Percentiles rank a stretch among this genome's conserved stretches.
Conservation (phyloP, 2,329 filamentous ascomycete species). For the Fusarium euwallaceae region DNA sequence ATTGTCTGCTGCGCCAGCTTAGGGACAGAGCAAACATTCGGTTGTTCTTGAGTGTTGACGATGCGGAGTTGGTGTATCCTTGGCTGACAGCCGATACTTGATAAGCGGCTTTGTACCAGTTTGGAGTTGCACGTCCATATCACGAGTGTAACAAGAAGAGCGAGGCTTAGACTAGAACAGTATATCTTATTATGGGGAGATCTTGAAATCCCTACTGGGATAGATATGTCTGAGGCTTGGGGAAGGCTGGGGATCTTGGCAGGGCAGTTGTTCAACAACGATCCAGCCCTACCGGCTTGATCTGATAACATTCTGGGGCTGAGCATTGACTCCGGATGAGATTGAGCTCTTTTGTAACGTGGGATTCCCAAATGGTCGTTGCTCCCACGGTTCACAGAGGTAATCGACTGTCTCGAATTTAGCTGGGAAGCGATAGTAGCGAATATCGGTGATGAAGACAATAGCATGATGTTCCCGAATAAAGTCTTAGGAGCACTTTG, state of each 20-base stretch:
- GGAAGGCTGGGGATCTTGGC: background rate
- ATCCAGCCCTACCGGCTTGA: background rate
- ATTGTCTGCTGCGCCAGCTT: background rate
- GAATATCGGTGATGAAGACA: background rate
- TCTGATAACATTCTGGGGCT: background rate
- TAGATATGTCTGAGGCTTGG: background rate
- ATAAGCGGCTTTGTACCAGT: background rate
- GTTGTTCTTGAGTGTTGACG: background rate
- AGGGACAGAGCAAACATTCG: background rate
- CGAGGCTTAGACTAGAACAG: background rate
- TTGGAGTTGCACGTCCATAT: background rate
- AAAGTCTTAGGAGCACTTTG: background rate
- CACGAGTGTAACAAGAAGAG: background rate
- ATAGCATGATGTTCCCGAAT: background rate
- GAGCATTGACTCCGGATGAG: background rate
- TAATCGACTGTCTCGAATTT: background rate
- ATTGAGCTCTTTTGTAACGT: background rate
- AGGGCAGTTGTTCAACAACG: background rate
- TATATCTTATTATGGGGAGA: background rate
- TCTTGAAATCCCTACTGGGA: background rate
- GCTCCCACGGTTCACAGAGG: background rate
- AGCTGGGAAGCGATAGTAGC: background rate
- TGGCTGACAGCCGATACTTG: background rate
- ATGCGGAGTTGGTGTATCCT: background rate
- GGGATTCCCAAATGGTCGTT: background rate